Conservation (phyloP, 371 early-diverging fungal genomes). For the Mortierella sp. region DNA sequence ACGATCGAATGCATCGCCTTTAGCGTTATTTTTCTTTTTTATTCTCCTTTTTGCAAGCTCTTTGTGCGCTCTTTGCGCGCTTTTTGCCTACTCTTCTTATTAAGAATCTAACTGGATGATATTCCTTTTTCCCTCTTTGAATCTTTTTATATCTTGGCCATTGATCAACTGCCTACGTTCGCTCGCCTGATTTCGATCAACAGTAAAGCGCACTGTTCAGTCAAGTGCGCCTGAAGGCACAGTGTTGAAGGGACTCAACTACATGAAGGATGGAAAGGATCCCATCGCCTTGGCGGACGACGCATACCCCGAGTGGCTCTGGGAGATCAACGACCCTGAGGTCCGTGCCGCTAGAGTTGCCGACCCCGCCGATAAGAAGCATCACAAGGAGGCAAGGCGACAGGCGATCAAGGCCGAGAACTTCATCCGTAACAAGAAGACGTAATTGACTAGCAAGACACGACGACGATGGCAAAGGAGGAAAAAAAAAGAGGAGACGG, state of each 20-base stretch:
- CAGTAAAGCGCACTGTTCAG: constrained; percentile 43
- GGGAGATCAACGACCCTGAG: constrained; percentile 81
- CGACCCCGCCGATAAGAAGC: constrained; percentile 65
- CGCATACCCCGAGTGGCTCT: constrained; percentile 94
- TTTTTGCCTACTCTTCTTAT: too few relatives aligned
- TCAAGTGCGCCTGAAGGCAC: constrained; percentile 83
- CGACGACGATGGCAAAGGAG: background rate
- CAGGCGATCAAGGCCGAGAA: constrained; percentile 76
- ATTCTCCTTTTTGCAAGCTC: too few relatives aligned
- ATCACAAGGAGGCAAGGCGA: constrained; percentile 73
- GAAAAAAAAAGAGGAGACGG: background rate
- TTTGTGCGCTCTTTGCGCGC: too few relatives aligned
- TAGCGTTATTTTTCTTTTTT: background rate
- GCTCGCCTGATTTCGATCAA: background rate
- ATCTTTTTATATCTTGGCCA: background rate
- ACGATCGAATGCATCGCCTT: too few relatives aligned
- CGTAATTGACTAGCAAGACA: constrained; percentile 42
- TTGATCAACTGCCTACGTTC: background rate
- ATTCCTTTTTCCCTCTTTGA: background rate
- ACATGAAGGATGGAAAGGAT: constrained; percentile 81
- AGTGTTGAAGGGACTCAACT: constrained; percentile 86
- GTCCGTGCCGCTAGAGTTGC: constrained; percentile 60
- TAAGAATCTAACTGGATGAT: background rate
- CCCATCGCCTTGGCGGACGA: constrained; percentile 88
- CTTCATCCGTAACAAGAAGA: constrained; percentile 86